Base-by-base conservation (phyloP, 2,329 filamentous ascomycete species). In the Berkeleyomyces rouxiae region DNA sequence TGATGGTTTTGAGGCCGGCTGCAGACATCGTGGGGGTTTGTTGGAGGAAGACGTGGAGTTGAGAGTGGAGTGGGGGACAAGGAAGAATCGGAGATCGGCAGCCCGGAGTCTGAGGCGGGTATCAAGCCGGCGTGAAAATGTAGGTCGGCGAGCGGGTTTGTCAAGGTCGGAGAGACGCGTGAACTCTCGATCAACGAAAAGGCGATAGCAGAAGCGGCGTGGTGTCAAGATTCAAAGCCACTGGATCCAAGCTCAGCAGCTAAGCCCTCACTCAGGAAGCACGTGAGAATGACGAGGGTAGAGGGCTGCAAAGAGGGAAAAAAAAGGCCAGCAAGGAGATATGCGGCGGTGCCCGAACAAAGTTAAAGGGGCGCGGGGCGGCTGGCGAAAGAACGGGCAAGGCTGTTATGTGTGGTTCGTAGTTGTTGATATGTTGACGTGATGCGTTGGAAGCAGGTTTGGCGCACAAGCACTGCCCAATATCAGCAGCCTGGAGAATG, bases 1-100 rank as follows among this genome's bases (percentile, higher is more conserved):
- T 99, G 76, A 99, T 99, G 68, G 93, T 99, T 78, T 96, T 97
- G 71, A 99, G 85, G 73, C 93, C 93, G 70, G 93, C 90, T 79
- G 88, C 82, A 77, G 80, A 74, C 81, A 83, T 61, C 7, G 23
- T 61, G 36, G 37, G 55, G 33, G 9, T 10, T n/a, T 31, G 7
- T 10, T 23, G 9, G 37, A 53, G 37, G 33, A 16, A 39, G 36
- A 55, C 4, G n/a, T 23, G 36, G 39, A 36, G 43, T 23, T 47
- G 31, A n/a, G 40, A 10, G 13, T 10, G 4, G 42, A 6, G 40
- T 36, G 36, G 43, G 9, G 13, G 37, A n/a, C 10, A 9, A 9
- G 43, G 40, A 44, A 31, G 11, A 39, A 7, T n/a, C 13, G 16
- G 36, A 55, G 47, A 23, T 46, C 33, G 4, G 37, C 13, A 7